Evolutionary conservation across 208 protist species (phyloP), one percentile per base, ranked within the genome.

Genomic region (Crithidia expoeki): DNA sequence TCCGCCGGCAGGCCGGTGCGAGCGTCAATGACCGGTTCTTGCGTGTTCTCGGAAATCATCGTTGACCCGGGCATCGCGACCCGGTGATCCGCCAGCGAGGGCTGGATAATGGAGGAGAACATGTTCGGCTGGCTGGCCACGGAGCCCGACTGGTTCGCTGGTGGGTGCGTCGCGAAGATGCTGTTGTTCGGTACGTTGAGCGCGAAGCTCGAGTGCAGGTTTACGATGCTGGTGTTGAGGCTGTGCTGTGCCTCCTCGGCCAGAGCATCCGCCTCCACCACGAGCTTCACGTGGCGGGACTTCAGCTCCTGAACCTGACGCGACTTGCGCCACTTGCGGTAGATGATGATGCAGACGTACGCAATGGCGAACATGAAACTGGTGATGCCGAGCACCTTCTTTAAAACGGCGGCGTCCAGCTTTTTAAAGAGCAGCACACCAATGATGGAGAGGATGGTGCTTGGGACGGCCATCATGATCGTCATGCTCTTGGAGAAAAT

Each of bases 401-500:
- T 78, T 47, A 83, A 67, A 23, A 64, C 47, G 4, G 36, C 60
- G 16, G 42, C 59, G 60, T 72, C 40, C 4, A 83, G 66, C 23
- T 46, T 34, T 33, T 51, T 74, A 61, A 82, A 84, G n/a, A 85
- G 63, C 42, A 78, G 51, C 36, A 85, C 74, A 66, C 84, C 84
- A 14, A 84, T 52, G 14, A 89, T 68, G 21, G 77, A 70, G 14
- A 84, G 59, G n/a, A 84, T 69, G 34, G 78, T 79, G 53, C 76
- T 84, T 19, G 84, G 78, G 25, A 84, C 61, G 30, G 84, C 78
- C 84, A 89, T 89, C 69, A 81, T 80, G 46, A 86, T 70, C 42
- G 74, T 76, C 76, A 89, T 84, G 50, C 65, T 46, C 57, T 71
- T 77, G 14, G 80, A 86, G 74, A 89, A 89, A 57, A 89, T 76